Conservation (phyloP, 148 eudicot genomes). For the Suaeda aralocaspica region DNA sequence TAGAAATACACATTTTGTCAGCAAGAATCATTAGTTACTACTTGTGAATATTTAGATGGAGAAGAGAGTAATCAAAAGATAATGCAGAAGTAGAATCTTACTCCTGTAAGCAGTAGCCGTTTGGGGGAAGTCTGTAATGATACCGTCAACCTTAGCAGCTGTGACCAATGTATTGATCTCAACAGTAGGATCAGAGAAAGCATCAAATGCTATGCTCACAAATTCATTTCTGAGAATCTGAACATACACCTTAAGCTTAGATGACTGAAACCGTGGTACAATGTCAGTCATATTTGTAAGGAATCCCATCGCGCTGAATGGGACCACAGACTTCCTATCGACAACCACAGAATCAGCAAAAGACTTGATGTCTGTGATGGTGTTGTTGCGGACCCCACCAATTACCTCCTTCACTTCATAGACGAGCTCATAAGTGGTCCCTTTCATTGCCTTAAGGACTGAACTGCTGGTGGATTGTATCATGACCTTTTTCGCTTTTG, state of each 20-base stretch:
- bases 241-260: slow-evolving; percentile 55
- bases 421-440: slow-evolving; percentile 57
- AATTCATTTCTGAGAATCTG: slow-evolving; percentile 62
- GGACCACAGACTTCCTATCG: slow-evolving; percentile 53
- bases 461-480: slow-evolving; percentile 70
- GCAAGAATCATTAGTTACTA: neutral
- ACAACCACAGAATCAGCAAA: slow-evolving; percentile 73
- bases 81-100: slow-evolving; percentile 34
- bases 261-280: slow-evolving; percentile 53
- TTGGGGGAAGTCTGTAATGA: slow-evolving; percentile 70
- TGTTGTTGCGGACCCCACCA: slow-evolving; percentile 43
- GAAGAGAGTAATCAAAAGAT: neutral
- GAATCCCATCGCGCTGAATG: slow-evolving; percentile 27
- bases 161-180: slow-evolving; percentile 46
- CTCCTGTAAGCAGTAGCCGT: slow-evolving; percentile 71
- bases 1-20: neutral
- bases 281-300: slow-evolving; percentile 41
- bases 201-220: slow-evolving; percentile 64
- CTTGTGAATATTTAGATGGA: too few relatives aligned
- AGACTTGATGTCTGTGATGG: slow-evolving; percentile 54
- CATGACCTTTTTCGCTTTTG: slow-evolving; percentile 53
- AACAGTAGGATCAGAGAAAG: slow-evolving; percentile 64
- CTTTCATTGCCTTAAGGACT: slow-evolving; percentile 53
- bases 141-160: slow-evolving; percentile 51
- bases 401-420: slow-evolving; percentile 55